Conservation (phyloP, 345 rosid species). For the Populus euphratica region DNA sequence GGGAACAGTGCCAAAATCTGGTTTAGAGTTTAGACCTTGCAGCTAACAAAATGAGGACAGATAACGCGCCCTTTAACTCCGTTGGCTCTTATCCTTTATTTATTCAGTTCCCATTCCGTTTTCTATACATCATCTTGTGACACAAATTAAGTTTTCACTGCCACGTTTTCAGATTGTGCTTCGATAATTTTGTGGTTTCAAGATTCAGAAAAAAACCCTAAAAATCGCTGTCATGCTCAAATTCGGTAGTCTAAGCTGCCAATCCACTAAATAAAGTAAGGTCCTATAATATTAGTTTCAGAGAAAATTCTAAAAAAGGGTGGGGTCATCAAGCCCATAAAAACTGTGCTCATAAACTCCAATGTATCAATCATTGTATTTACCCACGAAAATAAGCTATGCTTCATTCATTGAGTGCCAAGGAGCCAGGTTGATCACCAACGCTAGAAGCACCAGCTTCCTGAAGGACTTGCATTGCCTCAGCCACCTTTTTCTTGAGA, state of each 20-base stretch:
- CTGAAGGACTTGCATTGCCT: slow-evolving; percentile 62
- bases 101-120: too few relatives aligned
- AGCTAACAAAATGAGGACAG: too few relatives aligned
- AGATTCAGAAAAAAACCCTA: not conserved
- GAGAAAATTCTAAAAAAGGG: not conserved
- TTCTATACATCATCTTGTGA: too few relatives aligned
- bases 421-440: slow-evolving; percentile 35
- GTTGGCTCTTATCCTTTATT: too few relatives aligned
- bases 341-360: slow-evolving; percentile 6
- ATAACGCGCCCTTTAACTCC: too few relatives aligned
- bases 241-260: not conserved
- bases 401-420: slow-evolving; percentile 27
- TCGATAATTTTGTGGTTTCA: not conserved
- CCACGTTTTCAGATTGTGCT: too few relatives aligned
- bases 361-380: not conserved
- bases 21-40: too few relatives aligned
- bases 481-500: slow-evolving; percentile 56
- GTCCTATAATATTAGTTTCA: slow-evolving; percentile 8
- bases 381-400: not conserved
- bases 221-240: not conserved
- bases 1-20: too few relatives aligned
- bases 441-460: slow-evolving; percentile 30
- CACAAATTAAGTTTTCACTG: too few relatives aligned
- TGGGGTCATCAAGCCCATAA: slow-evolving; percentile 14
- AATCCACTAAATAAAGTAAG: not conserved